Evolutionary conservation across 129 eudicot genomes (phyloP).

Genomic region (Pittosporum tobira): DNA sequence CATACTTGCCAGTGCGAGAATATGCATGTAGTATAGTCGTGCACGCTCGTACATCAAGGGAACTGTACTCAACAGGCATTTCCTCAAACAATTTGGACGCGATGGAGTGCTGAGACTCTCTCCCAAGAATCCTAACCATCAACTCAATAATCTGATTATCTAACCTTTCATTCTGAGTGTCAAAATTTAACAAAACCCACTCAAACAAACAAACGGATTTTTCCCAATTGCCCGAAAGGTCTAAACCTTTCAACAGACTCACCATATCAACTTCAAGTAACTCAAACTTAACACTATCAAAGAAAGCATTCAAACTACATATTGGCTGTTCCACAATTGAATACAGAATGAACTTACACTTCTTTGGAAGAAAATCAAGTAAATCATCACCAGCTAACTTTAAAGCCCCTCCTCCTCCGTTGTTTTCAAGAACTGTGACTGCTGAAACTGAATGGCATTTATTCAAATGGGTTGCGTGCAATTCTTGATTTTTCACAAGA

Average conservation of each 20-base stretch:
- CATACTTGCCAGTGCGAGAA: slow-evolving; percentile 56
- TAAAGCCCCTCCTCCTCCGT: neutral
- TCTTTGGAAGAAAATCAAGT: slow-evolving; percentile 49
- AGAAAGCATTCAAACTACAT: slow-evolving; percentile 35
- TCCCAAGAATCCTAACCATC: slow-evolving; percentile 71
- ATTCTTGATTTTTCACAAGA: slow-evolving; percentile 22
- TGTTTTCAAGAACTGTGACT: slow-evolving; percentile 21
- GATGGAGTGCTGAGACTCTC: slow-evolving; percentile 67
- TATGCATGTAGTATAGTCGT: slow-evolving; percentile 73
- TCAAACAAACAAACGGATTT: slow-evolving; percentile 74
- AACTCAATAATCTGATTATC: slow-evolving; percentile 55
- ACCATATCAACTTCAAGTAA: slow-evolving; percentile 57
- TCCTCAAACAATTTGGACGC: slow-evolving; percentile 58
- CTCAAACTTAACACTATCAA: slow-evolving; percentile 43
- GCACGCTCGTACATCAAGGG: slow-evolving; percentile 67
- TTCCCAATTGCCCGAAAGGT: slow-evolving; percentile 54
- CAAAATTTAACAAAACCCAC: slow-evolving; percentile 47
- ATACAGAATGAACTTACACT: slow-evolving; percentile 52
- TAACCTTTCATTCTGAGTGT: slow-evolving; percentile 21
- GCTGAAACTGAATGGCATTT: slow-evolving; percentile 18
- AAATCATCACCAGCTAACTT: slow-evolving; percentile 24
- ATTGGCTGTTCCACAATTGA: slow-evolving; percentile 48
- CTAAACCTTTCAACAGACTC: slow-evolving; percentile 66
- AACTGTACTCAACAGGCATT: slow-evolving; percentile 43
- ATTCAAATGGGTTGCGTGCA: slow-evolving; percentile 21